These are phyloP conservation scores for Trichoderma orchidacearum DNA, from an alignment of 495 filamentous ascomycete species.

Conservation along the genomic window DNA sequence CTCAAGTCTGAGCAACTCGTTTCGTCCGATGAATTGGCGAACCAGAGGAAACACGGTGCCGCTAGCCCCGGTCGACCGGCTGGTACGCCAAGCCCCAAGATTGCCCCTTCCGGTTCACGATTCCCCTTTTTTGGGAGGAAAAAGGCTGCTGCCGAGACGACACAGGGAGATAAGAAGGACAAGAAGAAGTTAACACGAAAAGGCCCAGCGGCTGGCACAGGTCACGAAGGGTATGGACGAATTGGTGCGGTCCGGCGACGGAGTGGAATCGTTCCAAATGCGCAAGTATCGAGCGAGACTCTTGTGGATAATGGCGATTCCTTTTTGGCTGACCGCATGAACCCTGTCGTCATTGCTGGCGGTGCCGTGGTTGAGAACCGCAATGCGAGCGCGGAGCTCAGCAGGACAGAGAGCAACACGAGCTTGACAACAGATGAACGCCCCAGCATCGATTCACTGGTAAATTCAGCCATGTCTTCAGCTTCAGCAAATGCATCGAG, in stretches of 20 bases:
- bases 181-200: slow-evolving; percentile 49
- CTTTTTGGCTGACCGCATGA: slow-evolving; percentile 59
- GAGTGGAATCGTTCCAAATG: slow-evolving; percentile 40
- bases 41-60: neutral
- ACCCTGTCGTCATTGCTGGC: slow-evolving; percentile 78
- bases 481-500: slow-evolving; percentile 24
- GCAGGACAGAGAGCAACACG: slow-evolving; percentile 48
- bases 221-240: slow-evolving; percentile 88
- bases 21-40: slow-evolving; percentile 14
- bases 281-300: slow-evolving; percentile 34
- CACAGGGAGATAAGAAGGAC: slow-evolving; percentile 23
- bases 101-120: slow-evolving; percentile 26
- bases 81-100: slow-evolving; percentile 34
- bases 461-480: slow-evolving; percentile 23
- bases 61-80: slow-evolving; percentile 15
- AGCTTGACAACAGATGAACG: slow-evolving; percentile 31
- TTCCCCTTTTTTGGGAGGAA: slow-evolving; percentile 71
- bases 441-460: slow-evolving; percentile 37
- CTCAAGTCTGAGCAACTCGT: slow-evolving; percentile 23
- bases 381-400: slow-evolving; percentile 38
- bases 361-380: slow-evolving; percentile 47
- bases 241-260: slow-evolving; percentile 45
- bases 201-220: slow-evolving; percentile 84
- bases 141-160: slow-evolving; percentile 46
- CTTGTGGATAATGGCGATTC: slow-evolving; percentile 27